Conservation (phyloP, 2,329 filamentous ascomycete species). For the Ophiocordyceps unilateralis region DNA sequence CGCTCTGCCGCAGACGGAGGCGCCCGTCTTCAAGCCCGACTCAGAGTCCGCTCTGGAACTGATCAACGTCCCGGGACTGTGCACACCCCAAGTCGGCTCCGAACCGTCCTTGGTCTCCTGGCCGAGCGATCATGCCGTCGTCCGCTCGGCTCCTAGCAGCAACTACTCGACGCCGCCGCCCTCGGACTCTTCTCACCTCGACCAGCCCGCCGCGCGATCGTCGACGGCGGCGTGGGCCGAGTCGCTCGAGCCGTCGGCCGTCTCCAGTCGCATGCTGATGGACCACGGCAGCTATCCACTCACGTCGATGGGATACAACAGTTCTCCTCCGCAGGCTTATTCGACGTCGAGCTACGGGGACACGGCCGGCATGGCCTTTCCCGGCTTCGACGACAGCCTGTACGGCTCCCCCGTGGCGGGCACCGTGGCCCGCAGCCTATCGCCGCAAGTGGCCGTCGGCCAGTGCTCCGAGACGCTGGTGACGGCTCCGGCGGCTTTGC, state of each 20-base stretch:
- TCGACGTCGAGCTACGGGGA: slow-evolving; percentile 18
- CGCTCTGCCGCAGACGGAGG: no score
- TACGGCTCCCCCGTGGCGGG: slow-evolving; percentile 18
- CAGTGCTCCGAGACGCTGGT: slow-evolving; percentile 32
- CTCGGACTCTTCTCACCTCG: slow-evolving; percentile 17
- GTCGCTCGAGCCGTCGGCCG: slow-evolving; percentile 10
- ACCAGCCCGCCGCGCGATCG: slow-evolving; percentile 10
- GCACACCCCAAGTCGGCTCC: slow-evolving; percentile 3
- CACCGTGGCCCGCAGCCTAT: slow-evolving; percentile 30
- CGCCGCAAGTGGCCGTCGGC: slow-evolving; percentile 27
- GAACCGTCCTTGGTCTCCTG: slow-evolving; percentile 6
- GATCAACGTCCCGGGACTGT: slow-evolving; percentile 6
- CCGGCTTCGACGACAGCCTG: slow-evolving; percentile 20
- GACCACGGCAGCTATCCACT: slow-evolving; percentile 10
- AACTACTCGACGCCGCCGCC: slow-evolving; percentile 26
- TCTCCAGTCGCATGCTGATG: slow-evolving; percentile 2
- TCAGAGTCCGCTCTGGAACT: slow-evolving; percentile 7
- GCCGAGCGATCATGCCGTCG: slow-evolving; percentile 22
- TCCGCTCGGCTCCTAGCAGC: slow-evolving; percentile 29
- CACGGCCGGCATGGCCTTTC: slow-evolving; percentile 12
- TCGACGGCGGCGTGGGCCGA: slow-evolving; percentile 16
- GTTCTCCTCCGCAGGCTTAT: slow-evolving; percentile 10
- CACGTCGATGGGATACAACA: slow-evolving; percentile 9
- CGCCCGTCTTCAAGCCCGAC: not conserved
- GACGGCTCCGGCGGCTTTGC: slow-evolving; percentile 23